phyloP scores from a whole-genome alignment of 2,329 filamentous ascomycete species.

The Colletotrichum lentis region DNA sequence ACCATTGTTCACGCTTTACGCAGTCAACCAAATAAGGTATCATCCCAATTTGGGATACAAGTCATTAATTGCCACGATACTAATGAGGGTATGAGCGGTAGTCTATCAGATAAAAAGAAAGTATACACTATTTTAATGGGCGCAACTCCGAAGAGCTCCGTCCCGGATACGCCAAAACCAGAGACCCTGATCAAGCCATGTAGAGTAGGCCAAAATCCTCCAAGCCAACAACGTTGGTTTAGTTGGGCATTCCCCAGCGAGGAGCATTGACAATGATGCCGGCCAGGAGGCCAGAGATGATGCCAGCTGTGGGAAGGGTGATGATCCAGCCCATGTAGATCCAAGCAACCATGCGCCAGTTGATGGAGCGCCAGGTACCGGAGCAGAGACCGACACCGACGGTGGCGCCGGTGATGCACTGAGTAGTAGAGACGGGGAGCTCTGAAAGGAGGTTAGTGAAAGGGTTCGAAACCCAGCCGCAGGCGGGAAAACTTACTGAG shows the following conservation, averaged over 20 bases:
- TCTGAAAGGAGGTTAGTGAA: slow-evolving; percentile 37
- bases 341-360: slow-evolving; percentile 64
- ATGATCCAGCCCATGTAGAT: slow-evolving; percentile 64
- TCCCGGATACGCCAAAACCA: background rate
- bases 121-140: background rate
- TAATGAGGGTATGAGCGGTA: slow-evolving; percentile 4
- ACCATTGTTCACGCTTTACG: no score
- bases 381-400: slow-evolving; percentile 65
- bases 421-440: slow-evolving; percentile 66
- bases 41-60: background rate
- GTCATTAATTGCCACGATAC: background rate
- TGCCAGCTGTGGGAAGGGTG: slow-evolving; percentile 55
- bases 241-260: slow-evolving; percentile 46
- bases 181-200: no score
- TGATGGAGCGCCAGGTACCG: slow-evolving; percentile 61
- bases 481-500: slow-evolving; percentile 49
- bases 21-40: no score
- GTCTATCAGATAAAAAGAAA: background rate
- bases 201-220: background rate
- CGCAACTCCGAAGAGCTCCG: background rate
- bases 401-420: slow-evolving; percentile 65
- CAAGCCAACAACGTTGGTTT: background rate
- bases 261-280: slow-evolving; percentile 67
- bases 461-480: background rate
- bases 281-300: slow-evolving; percentile 64